Evolutionary conservation across 768 basidiomycete genomes (phyloP).

Genomic region (Imleria badia): DNA sequence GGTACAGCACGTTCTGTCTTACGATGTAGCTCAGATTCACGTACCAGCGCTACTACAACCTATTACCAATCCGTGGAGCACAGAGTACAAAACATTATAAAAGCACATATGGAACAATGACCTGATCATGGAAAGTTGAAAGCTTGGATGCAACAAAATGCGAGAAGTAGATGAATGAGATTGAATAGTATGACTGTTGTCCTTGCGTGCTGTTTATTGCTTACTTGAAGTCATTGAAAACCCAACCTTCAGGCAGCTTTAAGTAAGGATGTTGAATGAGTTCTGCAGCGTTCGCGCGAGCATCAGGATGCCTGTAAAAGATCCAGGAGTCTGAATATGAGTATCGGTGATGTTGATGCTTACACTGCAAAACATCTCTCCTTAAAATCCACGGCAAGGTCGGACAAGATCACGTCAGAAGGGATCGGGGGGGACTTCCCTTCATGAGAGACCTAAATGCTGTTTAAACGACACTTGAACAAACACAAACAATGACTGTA

Average conservation of each 20-base stretch:
- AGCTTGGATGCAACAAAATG: constrained; percentile 25
- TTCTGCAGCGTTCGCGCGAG: constrained; percentile 77
- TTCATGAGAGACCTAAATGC: constrained; percentile 72
- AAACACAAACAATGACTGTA: constrained; percentile 31
- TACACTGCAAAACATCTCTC: constrained; percentile 87
- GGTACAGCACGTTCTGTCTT: not conserved
- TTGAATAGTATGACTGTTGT: constrained; percentile 19
- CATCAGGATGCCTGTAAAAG: constrained; percentile 67
- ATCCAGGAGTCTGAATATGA: not conserved
- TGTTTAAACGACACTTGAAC: not conserved
- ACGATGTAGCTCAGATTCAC: constrained; percentile 22
- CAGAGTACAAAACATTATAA: constrained; percentile 34
- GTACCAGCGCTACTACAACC: constrained; percentile 32
- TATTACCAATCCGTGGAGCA: constrained; percentile 27
- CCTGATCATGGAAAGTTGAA: constrained; percentile 13
- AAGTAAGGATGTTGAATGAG: constrained; percentile 81
- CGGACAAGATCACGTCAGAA: constrained; percentile 71
- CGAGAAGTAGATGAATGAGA: constrained; percentile 27
- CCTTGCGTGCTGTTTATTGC: constrained; percentile 11
- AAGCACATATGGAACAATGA: constrained; percentile 32
- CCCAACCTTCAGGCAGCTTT: constrained; percentile 68
- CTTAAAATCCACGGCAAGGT: constrained; percentile 83
- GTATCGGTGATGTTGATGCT: constrained; percentile 26
- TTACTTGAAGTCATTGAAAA: constrained; percentile 56
- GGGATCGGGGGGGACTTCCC: constrained; percentile 89